phyloP scores from a whole-genome alignment of 2,329 filamentous ascomycete genomes.

The Samsoniella hepiali region DNA sequence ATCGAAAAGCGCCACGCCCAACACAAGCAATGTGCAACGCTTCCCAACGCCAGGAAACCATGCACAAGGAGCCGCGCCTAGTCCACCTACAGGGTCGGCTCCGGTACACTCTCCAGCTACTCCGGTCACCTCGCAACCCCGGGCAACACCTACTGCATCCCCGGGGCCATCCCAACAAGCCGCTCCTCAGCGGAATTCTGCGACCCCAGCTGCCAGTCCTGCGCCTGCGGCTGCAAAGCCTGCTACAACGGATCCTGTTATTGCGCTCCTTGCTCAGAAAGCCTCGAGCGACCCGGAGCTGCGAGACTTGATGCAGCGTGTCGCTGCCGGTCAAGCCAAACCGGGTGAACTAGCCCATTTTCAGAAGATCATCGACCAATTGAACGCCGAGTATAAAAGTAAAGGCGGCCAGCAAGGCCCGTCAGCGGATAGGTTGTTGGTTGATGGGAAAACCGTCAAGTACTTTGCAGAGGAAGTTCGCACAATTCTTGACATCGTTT shows the following conservation, averaged over 20 bases:
- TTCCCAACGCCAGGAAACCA: constrained; percentile 18
- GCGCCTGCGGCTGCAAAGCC: constrained; percentile 25
- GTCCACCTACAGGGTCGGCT: constrained; percentile 17
- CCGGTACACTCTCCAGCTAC: constrained; percentile 3
- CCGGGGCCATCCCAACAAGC: constrained; percentile 3
- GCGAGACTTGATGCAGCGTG: constrained; percentile 77
- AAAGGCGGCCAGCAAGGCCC: constrained; percentile 50
- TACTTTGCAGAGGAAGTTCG: constrained; percentile 59
- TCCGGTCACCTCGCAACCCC: background rate
- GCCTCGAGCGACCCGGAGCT: constrained; percentile 70
- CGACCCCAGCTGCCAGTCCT: constrained; percentile 19
- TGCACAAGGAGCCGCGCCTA: constrained; percentile 23
- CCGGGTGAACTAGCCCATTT: constrained; percentile 71
- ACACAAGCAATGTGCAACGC: background rate
- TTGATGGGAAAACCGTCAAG: constrained; percentile 54
- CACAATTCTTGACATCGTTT: constrained; percentile 55
- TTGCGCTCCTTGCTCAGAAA: constrained; percentile 72
- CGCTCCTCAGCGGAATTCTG: background rate
- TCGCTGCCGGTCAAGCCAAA: constrained; percentile 71
- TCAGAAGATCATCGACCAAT: constrained; percentile 75
- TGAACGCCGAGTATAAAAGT: constrained; percentile 59
- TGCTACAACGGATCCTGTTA: constrained; percentile 65
- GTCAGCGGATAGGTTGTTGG: constrained; percentile 52
- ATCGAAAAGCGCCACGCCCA: constrained; percentile 1
- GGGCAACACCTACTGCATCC: background rate